Conservation (phyloP, 2,329 filamentous ascomycete genomes). For the Apiospora koreana region DNA sequence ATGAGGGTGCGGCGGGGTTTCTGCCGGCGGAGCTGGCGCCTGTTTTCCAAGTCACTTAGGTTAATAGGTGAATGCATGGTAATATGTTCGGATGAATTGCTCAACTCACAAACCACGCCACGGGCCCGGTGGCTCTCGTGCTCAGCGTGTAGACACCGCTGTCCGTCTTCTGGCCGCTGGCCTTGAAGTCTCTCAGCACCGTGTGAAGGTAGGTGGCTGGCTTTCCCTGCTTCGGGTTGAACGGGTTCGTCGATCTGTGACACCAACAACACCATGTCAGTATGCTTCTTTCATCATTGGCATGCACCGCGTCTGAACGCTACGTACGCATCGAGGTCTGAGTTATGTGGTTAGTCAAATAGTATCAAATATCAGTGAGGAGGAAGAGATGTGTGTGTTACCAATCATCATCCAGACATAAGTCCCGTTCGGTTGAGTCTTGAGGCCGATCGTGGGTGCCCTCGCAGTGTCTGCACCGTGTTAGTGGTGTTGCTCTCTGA, state of each 20-base stretch:
- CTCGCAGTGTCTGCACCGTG: constrained; percentile 23
- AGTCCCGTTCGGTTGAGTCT: constrained; percentile 22
- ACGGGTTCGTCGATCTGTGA: constrained; percentile 30
- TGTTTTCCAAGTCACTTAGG: background rate
- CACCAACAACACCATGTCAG: background rate
- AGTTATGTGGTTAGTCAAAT: background rate
- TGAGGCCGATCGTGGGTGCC: constrained; percentile 30
- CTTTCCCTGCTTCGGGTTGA: constrained; percentile 27
- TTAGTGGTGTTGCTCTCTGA: background rate
- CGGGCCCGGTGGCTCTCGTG: constrained; percentile 24
- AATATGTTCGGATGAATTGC: too few species aligned
- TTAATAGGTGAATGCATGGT: background rate
- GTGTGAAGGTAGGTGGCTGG: constrained; percentile 31
- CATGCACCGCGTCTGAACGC: background rate
- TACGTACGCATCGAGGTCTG: constrained; percentile 32
- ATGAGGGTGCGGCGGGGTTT: constrained; percentile 38
- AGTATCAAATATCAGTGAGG: background rate
- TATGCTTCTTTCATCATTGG: too few species aligned
- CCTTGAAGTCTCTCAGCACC: constrained; percentile 32
- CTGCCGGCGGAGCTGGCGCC: constrained; percentile 33
- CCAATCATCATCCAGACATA: constrained; percentile 34
- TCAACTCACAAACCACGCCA: constrained; percentile 25
- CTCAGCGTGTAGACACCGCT: constrained; percentile 24
- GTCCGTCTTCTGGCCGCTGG: constrained; percentile 21
- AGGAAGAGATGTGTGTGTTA: constrained; percentile 9